Evolutionary conservation across 2,329 filamentous ascomycete species (phyloP).

Genomic region (Pseudophaeomoniella oleicola): DNA sequence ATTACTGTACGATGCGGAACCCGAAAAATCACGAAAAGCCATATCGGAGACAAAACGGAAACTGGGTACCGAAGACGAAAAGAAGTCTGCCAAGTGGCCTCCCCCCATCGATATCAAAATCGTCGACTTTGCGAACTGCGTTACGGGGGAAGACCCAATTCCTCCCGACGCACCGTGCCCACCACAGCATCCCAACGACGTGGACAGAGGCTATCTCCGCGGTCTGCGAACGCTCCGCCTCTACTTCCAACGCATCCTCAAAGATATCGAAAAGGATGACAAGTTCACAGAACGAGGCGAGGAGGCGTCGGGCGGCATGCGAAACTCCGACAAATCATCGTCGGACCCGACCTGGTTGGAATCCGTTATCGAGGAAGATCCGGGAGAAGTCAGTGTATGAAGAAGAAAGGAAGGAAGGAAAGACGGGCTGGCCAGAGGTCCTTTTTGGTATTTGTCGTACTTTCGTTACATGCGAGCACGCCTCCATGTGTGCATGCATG

Average conservation of each 20-base stretch:
- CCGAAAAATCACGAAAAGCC: slow-evolving; percentile 21
- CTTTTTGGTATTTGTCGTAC: no score
- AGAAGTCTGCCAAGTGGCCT: slow-evolving; percentile 18
- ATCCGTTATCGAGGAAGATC: slow-evolving; percentile 25
- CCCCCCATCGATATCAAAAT: slow-evolving; percentile 78
- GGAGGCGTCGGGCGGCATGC: slow-evolving; percentile 22
- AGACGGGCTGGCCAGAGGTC: no score
- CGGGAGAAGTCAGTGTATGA: slow-evolving; percentile 28
- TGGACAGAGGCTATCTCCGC: slow-evolving; percentile 79
- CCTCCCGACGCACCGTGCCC: slow-evolving; percentile 53
- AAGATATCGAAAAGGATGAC: slow-evolving; percentile 46
- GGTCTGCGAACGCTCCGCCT: slow-evolving; percentile 63
- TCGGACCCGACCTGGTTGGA: slow-evolving; percentile 21
- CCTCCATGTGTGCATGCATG: no score
- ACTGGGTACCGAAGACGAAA: slow-evolving; percentile 8
- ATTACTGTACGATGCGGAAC: slow-evolving; percentile 89
- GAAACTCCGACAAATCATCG: slow-evolving; percentile 16
- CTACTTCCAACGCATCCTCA: slow-evolving; percentile 80
- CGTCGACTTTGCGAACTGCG: slow-evolving; percentile 95
- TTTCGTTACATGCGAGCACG: no score
- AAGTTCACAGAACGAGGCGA: slow-evolving; percentile 26
- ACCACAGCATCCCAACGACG: slow-evolving; percentile 61
- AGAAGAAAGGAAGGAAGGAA: not conserved
- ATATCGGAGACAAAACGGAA: slow-evolving; percentile 8
- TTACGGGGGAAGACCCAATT: slow-evolving; percentile 65